These are phyloP conservation scores for Colletotrichum endophyticum DNA, from an alignment of 2,329 filamentous ascomycete species.

Conservation along the genomic window DNA sequence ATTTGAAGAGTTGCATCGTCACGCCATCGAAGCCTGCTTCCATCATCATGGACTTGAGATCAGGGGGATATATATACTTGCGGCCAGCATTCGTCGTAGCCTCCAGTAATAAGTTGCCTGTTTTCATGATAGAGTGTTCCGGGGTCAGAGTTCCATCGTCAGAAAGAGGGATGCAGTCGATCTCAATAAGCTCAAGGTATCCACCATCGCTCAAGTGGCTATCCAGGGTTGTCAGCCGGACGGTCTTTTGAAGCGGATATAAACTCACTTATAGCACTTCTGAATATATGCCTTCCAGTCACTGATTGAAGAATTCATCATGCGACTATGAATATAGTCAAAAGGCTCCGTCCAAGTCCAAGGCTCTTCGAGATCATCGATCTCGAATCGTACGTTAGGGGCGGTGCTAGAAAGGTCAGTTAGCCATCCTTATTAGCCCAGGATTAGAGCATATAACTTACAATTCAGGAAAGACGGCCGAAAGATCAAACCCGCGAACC, in stretches of 20 bases:
- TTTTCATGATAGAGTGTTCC: neutral
- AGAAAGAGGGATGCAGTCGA: neutral
- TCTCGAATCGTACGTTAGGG: constrained; percentile 41
- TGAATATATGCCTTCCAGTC: neutral
- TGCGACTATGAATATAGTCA: constrained; percentile 64
- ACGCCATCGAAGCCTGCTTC: neutral
- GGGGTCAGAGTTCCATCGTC: neutral
- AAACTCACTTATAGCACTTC: neutral
- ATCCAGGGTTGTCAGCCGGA: neutral
- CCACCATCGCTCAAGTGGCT: neutral
- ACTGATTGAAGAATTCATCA: constrained; percentile 58
- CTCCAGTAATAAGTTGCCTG: neutral
- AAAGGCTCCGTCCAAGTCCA: constrained; percentile 42
- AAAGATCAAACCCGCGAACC: neutral
- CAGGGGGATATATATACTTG: neutral
- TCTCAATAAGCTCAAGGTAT: neutral
- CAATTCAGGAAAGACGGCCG: neutral
- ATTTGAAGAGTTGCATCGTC: neutral
- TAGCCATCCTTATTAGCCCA: neutral
- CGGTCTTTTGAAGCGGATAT: no score
- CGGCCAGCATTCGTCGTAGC: neutral
- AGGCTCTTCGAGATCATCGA: constrained; percentile 39
- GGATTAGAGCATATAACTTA: neutral
- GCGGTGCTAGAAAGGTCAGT: constrained; percentile 33
- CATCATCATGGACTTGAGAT: neutral